Evolutionary conservation across 352 stramenopile species (phyloP), one percentile per base, ranked within the genome.

Genomic region (Pythium dissotocum): DNA sequence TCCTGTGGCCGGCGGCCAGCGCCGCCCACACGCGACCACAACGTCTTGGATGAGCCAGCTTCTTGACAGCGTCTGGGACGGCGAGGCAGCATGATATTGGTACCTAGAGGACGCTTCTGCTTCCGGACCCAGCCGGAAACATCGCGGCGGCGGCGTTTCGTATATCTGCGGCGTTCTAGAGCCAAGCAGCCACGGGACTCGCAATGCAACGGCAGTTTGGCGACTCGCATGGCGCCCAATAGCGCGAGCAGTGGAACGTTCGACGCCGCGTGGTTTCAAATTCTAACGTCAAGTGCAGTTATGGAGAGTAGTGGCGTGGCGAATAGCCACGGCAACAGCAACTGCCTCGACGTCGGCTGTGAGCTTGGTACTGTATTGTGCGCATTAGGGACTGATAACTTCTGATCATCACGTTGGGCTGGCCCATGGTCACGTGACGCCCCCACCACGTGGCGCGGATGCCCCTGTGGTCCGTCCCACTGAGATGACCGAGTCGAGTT

Each of bases 31-130:
- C 35, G 3, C 35, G n/a, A 7, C 44, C 1, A 18, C 42, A 51
- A 5, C 44, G 44, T 28, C 44, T 24, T 12, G 44, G 5, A 51
- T 26, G 14, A 51, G 44, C 38, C 35, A 46, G 38, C 38, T 9
- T 46, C 38, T 5, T 49, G 42, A 49, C 42, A 49, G 42, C 12
- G 38, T 44, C 38, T 18, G 38, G 38, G 13, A 44, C 12, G 38
- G 38, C 12, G 38, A 44, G 8, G 12, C 35, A 9, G 38, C 12
- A 5, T 44, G 38, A 18, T 16, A 44, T 6, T 44, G 46, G 26
- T 53, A 53, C 46, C 46, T 53, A 53, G 46, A 32, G 46, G 46
- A 53, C 46, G 46, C n/a, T 9, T 32, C 21, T 28, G 46, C 38
- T 18, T 44, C 38, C 16, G 2, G 38, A 14, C 16, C 38, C 4